These are phyloP conservation scores for Salix koriyanagi DNA, from an alignment of 345 rosid species.

Conservation along the genomic window DNA sequence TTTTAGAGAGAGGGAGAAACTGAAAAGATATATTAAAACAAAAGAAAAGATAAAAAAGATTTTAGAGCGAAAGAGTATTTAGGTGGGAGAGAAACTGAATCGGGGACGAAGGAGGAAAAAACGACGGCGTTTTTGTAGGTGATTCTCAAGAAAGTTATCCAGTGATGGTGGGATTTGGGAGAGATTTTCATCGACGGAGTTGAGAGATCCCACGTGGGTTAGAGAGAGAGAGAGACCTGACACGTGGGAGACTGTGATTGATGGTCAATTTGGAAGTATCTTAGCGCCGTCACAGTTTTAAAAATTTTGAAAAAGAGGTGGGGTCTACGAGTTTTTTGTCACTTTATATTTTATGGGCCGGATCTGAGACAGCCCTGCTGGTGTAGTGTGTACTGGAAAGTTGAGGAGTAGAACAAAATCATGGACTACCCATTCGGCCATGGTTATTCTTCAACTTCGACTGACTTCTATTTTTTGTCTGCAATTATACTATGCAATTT, in stretches of 20 bases:
- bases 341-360: not conserved
- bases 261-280: not conserved
- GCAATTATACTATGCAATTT: too few species aligned
- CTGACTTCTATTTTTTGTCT: too few species aligned
- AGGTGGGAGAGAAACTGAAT: constrained; percentile 4
- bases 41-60: not conserved
- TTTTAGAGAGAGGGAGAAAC: not conserved
- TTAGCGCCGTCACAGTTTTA: constrained; percentile 9
- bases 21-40: too few species aligned
- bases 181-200: constrained; percentile 17
- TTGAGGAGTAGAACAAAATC: too few species aligned
- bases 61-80: not conserved
- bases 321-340: too few species aligned
- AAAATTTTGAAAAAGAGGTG: not conserved
- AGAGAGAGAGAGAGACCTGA: not conserved
- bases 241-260: constrained; percentile 26
- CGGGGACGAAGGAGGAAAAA: constrained; percentile 7
- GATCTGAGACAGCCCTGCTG: not conserved
- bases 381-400: too few species aligned
- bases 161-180: constrained; percentile 8
- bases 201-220: constrained; percentile 25
- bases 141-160: not conserved
- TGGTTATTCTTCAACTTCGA: too few species aligned
- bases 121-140: constrained; percentile 19
- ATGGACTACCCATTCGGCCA: too few species aligned